Evolutionary conservation across 495 filamentous ascomycete genomes (phyloP), one percentile per base, ranked within the genome.

Genomic region (Chaetomium cochliodes): DNA sequence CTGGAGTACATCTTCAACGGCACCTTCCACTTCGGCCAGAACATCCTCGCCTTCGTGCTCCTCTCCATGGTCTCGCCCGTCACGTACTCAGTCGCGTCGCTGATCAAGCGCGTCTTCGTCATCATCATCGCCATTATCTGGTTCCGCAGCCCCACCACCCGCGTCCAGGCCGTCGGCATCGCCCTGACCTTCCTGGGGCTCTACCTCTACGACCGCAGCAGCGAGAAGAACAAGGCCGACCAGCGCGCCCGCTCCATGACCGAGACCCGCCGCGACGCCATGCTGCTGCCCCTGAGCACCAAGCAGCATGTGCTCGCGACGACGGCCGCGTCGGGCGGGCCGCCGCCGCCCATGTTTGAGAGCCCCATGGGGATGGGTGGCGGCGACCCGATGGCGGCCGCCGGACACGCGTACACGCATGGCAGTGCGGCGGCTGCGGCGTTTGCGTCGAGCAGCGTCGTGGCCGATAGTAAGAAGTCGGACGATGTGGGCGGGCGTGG

Each of bases 71-170:
- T 97, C 15, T 94, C 90, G 3, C 94, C 94, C 5, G 94, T 99
- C 39, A 97, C 96, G 2, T 99, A 99, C 80, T 96, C 91, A 0
- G 93, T 99, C 42, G 94, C 94, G 26, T 91, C 87, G 44, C 81
- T 99, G 54, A 92, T 98, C 67, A 99, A 99, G 76, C 89, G 94
- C 30, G 94, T 99, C 9, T 97, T 96, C 72, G 94, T 99, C 66
- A 96, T 99, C 71, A 84, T 92, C 58, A 90, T 94, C 68, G 92
- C 94, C 7, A 94, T 99, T 67, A 76, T 98, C 61, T 98, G 93
- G 93, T 99, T 97, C 79, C 90, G 92, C 58, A 96, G 86, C 72
- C 82, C 86, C 18, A 96, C 93, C 5, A 97, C 92, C 12, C 78
- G 79, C 9, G 73, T 94, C 44, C 94, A 99, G 76, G 92, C 85